A percentile compares a stretch with the other conserved stretches of the same genome.
Conservation (phyloP, 139 green algal species). For the Desmodesmus armatus region DNA sequence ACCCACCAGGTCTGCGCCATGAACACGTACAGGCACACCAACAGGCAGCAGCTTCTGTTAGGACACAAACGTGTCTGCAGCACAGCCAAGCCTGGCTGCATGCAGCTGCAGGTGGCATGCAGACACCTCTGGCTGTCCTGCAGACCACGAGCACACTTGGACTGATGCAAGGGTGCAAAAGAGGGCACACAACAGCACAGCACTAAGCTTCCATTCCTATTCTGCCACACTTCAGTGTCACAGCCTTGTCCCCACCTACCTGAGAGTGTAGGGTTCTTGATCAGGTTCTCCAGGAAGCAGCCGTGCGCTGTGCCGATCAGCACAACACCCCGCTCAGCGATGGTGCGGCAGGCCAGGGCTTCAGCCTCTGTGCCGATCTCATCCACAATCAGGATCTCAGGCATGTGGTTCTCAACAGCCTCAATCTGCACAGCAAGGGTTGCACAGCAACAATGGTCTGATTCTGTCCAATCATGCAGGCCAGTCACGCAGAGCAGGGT, state of each 20-base stretch:
- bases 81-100: too few relatives aligned
- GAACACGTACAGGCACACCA: too few relatives aligned
- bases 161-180: background rate
- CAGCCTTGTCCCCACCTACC: too few relatives aligned
- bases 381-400: conserved; percentile 94
- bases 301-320: conserved; percentile 97
- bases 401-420: conserved; percentile 98
- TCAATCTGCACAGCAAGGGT: conserved; percentile 78
- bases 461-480: too few relatives aligned
- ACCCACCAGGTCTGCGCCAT: conserved; percentile 66
- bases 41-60: too few relatives aligned
- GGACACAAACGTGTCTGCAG: too few relatives aligned
- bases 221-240: too few relatives aligned
- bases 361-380: conserved; percentile 98
- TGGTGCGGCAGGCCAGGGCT: conserved; percentile 96
- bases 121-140: too few relatives aligned
- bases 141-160: background rate
- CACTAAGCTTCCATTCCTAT: too few relatives aligned
- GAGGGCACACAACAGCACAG: too few relatives aligned
- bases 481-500: too few relatives aligned
- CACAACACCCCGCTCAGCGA: conserved; percentile 94
- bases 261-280: conserved; percentile 93
- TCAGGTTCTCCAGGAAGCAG: conserved; percentile 96
- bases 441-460: background rate
- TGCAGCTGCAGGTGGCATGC: too few relatives aligned